Base-by-base conservation (phyloP, 805 yeast species). In the Ogataea corticis region DNA sequence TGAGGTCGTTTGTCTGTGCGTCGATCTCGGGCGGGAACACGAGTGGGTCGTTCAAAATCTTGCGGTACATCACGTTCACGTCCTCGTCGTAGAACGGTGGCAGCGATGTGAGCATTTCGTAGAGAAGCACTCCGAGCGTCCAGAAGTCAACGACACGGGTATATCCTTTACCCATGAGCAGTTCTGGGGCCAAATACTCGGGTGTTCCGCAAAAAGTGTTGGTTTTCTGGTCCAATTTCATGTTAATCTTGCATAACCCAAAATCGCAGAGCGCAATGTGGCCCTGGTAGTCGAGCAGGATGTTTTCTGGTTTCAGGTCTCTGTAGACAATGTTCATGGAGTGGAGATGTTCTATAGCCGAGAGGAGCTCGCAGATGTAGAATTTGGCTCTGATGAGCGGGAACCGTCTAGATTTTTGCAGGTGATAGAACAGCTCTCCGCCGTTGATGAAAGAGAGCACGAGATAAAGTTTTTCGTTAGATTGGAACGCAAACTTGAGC, bases 161-260 rank as follows among this genome's bases (percentile, higher is more conserved):
- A 67, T 94, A 94, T 1, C 98, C 98, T 63, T 87, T 90, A 39
- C 95, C 94, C 57, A 90, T 72, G 39, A 94, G 71, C 55, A 94
- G 72, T 67, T 94, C 99, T 1, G 99, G 99, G 1, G 98, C 97
- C 55, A 94, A 73, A 66, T 94, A 94, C 67, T 94, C 98, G 0
- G 98, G 98, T 0, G 99, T 94, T 33, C 99, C 99, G 68, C 99
- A 94, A 65, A 94, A 94, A 0, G 99, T 94, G 58, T 85, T 85
- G 18, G 81, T 76, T 66, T 87, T 87, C 58, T 90, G 96, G 49
- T 87, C 85, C 56, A 84, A 80, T 54, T 83, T 80, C 99, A 94
- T 94, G 71, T 94, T 89, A 58, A 94, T 79, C 69, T 94, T 94
- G 71, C 98, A 94, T 35, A 94, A 75, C 5, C 99, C 99, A 64